Evolutionary conservation across 73 alveolate genomes (phyloP).

Genomic region (Tetrahymena borealis): DNA sequence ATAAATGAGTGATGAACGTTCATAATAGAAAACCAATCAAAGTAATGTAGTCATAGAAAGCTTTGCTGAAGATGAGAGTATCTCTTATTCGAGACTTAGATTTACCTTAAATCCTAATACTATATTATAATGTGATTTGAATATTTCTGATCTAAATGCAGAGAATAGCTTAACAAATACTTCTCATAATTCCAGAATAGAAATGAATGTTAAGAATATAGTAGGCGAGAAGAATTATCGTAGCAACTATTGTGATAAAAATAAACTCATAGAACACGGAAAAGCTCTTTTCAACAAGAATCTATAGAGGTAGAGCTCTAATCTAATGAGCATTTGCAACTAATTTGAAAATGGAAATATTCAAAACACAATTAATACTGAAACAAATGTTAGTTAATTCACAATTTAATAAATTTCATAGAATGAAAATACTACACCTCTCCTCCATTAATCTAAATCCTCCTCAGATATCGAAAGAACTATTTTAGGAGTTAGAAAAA

Average conservation of each 20-base stretch:
- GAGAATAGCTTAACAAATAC: background rate
- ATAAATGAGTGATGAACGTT: background rate
- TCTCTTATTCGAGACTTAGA: background rate
- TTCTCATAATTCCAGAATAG: background rate
- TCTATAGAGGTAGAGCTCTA: background rate
- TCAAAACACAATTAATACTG: too few relatives aligned
- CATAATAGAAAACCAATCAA: background rate
- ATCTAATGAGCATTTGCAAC: background rate
- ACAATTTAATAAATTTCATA: too few relatives aligned
- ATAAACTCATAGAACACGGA: background rate
- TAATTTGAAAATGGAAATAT: background rate
- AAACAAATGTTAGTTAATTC: too few relatives aligned
- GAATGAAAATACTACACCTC: too few relatives aligned
- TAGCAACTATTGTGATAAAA: background rate
- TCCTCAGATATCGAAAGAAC: background rate
- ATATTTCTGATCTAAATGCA: background rate
- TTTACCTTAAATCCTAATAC: background rate
- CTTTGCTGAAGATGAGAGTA: background rate
- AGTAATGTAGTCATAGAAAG: background rate
- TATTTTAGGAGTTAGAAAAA: background rate
- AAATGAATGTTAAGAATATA: background rate
- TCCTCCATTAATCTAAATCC: background rate
- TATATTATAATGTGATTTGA: background rate
- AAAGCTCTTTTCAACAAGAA: background rate
- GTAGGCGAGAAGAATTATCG: too few relatives aligned